Evolutionary conservation across 306 rosid species (phyloP).

Genomic region (Medicago lupulina): DNA sequence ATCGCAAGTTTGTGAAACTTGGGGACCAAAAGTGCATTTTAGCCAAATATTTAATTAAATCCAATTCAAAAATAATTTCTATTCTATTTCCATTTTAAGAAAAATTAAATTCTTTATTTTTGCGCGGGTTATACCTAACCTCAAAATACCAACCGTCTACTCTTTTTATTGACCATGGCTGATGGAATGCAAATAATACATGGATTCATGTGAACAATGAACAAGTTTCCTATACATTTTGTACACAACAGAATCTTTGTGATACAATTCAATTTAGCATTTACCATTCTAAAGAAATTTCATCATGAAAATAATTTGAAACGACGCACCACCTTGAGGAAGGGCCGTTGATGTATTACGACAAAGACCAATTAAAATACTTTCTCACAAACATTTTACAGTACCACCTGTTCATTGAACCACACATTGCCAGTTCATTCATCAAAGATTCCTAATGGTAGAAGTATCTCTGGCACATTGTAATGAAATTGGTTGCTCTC

Average conservation of each 20-base stretch:
- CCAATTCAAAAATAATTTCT: too few relatives aligned
- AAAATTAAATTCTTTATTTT: too few relatives aligned
- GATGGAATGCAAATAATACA: conserved; percentile 28
- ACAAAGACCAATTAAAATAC: conserved; percentile 22
- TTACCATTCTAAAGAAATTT: conserved; percentile 46
- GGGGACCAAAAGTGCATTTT: too few relatives aligned
- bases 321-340: conserved; percentile 28
- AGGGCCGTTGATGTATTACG: conserved; percentile 25
- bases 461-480: conserved; percentile 70
- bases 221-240: conserved; percentile 49
- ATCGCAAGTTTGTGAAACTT: too few relatives aligned
- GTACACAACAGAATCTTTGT: conserved; percentile 41
- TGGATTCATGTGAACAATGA: conserved; percentile 33
- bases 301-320: conserved; percentile 26
- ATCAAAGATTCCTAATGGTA: conserved; percentile 58
- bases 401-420: conserved; percentile 33
- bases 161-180: conserved; percentile 4
- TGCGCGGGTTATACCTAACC: neutral
- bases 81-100: too few relatives aligned
- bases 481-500: conserved; percentile 76
- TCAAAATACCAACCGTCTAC: neutral
- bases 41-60: too few relatives aligned
- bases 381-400: conserved; percentile 32
- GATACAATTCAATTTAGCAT: conserved; percentile 20
- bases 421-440: conserved; percentile 2